Conservation (phyloP, 768 basidiomycete genomes). For the Pleurotus tuoliensis region DNA sequence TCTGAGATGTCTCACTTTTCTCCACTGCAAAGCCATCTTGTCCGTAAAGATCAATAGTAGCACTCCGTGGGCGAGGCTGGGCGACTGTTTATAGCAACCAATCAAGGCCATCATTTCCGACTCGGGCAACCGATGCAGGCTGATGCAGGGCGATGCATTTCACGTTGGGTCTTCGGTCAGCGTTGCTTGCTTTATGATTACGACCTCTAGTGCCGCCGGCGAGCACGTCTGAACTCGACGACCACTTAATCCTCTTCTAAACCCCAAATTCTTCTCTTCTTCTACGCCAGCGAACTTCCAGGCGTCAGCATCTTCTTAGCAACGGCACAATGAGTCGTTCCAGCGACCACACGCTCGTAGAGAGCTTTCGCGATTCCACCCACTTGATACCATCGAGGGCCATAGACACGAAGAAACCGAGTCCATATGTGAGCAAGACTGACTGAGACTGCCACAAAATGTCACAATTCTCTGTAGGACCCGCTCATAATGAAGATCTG, state of each 20-base stretch:
- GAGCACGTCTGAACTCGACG: background rate
- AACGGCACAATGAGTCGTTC: background rate
- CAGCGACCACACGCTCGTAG: constrained; percentile 5
- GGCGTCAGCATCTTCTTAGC: background rate
- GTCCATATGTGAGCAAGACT: constrained; percentile 38
- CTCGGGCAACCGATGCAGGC: background rate
- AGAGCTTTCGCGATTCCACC: constrained; percentile 39
- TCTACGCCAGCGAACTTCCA: background rate
- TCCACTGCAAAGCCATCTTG: too few species aligned
- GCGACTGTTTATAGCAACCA: constrained; percentile 2
- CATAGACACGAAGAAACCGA: constrained; percentile 26
- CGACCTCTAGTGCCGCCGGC: background rate
- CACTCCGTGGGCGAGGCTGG: background rate
- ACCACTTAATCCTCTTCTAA: background rate
- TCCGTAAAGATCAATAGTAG: too few species aligned
- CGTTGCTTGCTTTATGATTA: background rate
- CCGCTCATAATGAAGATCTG: constrained; percentile 30
- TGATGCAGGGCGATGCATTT: constrained; percentile 1
- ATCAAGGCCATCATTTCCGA: constrained; percentile 1
- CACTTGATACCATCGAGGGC: constrained; percentile 47
- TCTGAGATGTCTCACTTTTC: too few species aligned
- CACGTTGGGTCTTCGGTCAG: background rate
- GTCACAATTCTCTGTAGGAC: constrained; percentile 18
- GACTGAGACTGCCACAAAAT: background rate
- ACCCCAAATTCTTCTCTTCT: background rate